These are phyloP conservation scores for Agrostemma githago DNA, from an alignment of 148 eudicot genomes.

Conservation along the genomic window DNA sequence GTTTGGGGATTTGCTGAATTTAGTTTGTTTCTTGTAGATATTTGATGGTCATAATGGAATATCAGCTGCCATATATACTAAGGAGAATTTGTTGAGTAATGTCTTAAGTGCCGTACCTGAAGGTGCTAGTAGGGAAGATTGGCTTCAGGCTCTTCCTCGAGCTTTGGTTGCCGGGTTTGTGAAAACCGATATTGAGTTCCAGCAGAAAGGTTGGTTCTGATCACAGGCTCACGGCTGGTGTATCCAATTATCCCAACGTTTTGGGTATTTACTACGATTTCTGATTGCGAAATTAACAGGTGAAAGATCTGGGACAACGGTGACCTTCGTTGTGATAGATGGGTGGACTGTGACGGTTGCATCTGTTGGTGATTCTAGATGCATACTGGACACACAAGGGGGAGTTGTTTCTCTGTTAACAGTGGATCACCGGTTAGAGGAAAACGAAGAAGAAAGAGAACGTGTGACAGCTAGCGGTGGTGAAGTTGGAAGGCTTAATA, in stretches of 20 bases:
- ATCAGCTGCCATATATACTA: constrained; percentile 88
- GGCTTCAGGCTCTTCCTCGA: constrained; percentile 93
- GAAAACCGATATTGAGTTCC: constrained; percentile 95
- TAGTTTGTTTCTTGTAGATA: constrained; percentile 41
- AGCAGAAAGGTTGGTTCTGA: constrained; percentile 65
- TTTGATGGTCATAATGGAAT: constrained; percentile 98
- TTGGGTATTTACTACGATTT: neutral
- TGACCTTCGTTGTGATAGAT: constrained; percentile 92
- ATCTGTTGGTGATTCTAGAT: constrained; percentile 96
- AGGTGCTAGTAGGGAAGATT: constrained; percentile 72
- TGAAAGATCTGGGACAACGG: constrained; percentile 95
- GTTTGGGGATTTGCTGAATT: constrained; percentile 9
- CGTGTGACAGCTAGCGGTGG: constrained; percentile 97
- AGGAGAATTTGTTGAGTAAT: constrained; percentile 77
- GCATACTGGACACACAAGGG: constrained; percentile 89
- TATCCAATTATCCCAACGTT: neutral
- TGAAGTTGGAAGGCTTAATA: constrained; percentile 92
- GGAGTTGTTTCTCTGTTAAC: constrained; percentile 88
- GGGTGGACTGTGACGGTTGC: constrained; percentile 99
- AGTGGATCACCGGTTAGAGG: constrained; percentile 93
- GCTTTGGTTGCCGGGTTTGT: constrained; percentile 99
- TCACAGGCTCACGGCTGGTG: neutral
- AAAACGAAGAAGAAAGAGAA: constrained; percentile 85
- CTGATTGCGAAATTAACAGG: constrained; percentile 40
- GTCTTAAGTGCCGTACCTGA: constrained; percentile 81